Conservation (phyloP, 768 basidiomycete genomes). For the Russula emetica region DNA sequence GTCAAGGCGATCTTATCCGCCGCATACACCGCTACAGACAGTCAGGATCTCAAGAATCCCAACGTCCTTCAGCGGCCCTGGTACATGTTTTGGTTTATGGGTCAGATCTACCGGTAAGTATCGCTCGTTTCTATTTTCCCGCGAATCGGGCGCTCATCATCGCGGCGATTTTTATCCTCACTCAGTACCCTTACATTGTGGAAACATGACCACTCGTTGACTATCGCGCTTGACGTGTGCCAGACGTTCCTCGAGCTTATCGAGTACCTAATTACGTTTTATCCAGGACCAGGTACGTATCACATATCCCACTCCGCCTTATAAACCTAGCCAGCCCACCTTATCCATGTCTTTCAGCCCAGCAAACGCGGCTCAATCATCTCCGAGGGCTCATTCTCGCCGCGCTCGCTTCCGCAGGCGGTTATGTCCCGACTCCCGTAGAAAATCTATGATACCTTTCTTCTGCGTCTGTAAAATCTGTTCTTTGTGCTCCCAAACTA, state of each 20-base stretch:
- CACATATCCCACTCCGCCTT: background rate
- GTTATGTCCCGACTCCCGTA: constrained; percentile 13
- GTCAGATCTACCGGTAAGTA: constrained; percentile 51
- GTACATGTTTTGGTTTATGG: constrained; percentile 70
- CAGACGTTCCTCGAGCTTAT: constrained; percentile 49
- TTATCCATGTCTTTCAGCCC: background rate
- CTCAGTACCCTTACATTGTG: constrained; percentile 50
- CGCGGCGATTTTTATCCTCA: too few species aligned
- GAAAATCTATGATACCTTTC: constrained; percentile 2
- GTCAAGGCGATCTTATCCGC: constrained; percentile 54
- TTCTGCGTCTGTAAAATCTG: background rate
- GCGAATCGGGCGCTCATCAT: too few species aligned
- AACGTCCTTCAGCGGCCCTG: constrained; percentile 53
- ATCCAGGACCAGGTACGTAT: constrained; percentile 23
- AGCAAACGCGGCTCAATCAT: constrained; percentile 1
- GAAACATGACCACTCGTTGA: constrained; percentile 52
- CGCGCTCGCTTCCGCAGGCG: background rate
- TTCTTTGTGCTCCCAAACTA: too few species aligned
- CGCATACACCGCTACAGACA: constrained; percentile 52
- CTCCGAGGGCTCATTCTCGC: constrained; percentile 15
- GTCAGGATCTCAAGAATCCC: constrained; percentile 37
- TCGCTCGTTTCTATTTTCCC: background rate
- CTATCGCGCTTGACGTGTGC: constrained; percentile 56
- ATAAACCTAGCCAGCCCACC: background rate
- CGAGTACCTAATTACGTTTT: constrained; percentile 19